Conservation (phyloP, 169 alveolate genomes). For the Condylostoma magnum region DNA sequence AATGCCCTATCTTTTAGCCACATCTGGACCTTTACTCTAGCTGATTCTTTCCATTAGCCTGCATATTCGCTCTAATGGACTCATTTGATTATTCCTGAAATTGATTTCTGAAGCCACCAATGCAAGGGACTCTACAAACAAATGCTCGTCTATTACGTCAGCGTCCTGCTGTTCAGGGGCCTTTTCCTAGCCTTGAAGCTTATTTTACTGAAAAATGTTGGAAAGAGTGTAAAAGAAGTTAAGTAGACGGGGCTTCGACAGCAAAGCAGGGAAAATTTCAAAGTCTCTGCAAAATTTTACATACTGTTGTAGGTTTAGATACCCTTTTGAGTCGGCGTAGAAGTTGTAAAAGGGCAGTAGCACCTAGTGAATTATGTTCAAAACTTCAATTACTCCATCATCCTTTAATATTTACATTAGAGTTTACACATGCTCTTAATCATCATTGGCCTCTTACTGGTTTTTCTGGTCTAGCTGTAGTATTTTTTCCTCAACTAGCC, state of each 20-base stretch:
- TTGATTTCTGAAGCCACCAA: conserved; percentile 31
- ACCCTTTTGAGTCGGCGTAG: conserved; percentile 37
- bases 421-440: conserved; percentile 26
- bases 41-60: conserved; percentile 22
- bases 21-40: conserved; percentile 9
- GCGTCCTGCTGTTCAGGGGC: conserved; percentile 14
- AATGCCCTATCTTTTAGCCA: neutral
- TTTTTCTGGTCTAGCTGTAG: neutral
- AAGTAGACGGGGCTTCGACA: conserved; percentile 37
- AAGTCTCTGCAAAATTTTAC: conserved; percentile 56
- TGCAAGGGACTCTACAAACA: conserved; percentile 58
- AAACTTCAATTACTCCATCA: conserved; percentile 44
- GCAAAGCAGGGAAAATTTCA: conserved; percentile 56
- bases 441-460: neutral
- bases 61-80: conserved; percentile 21
- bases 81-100: neutral
- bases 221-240: conserved; percentile 47
- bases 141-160: conserved; percentile 51
- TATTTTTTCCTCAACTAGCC: conserved; percentile 30
- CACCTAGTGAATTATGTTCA: conserved; percentile 44
- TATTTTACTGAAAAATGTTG: conserved; percentile 25
- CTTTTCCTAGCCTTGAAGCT: conserved; percentile 8
- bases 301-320: conserved; percentile 35
- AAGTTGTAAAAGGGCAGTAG: conserved; percentile 34
- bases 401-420: conserved; percentile 47